Base-by-base conservation (phyloP, 2,329 filamentous ascomycete genomes). In the Pseudovirgaria hyperparasitica region DNA sequence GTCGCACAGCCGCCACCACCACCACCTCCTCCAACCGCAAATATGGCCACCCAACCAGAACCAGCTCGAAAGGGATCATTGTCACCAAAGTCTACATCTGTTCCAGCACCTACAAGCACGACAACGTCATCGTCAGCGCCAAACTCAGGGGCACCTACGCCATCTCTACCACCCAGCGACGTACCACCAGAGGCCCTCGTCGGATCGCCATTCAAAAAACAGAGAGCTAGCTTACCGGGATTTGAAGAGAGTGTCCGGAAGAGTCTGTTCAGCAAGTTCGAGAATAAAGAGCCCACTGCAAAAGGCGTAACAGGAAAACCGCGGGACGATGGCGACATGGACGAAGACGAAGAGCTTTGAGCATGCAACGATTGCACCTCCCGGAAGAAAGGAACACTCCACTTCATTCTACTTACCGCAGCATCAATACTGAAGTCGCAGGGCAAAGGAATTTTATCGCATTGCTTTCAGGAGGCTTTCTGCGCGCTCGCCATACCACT, bases 141-240 rank as follows among this genome's bases (percentile, higher is more conserved):
- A 35, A 18, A 37, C 33, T 14, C 37, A 9, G 34, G 43, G 24
- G 45, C 35, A 41, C 47, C 52, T 45, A 32, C 64, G 30, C 61
- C 57, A 32, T 54, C 53, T 24, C 27, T 36, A 26, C 13, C 40
- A 26, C 33, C 41, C 3, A 31, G 30, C 12, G 62, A 63, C 25
- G 48, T 65, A 5, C 55, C 55, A 2, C 60, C 62, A 12, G 66
- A 71, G 18, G 48, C 50, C 6, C 48, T 59, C 4, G 51, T 82
- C 13, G 77, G 74, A 25, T 82, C 76, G 38, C 80, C 80, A 2
- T 65, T 82, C 41, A 85, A 85, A 63, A 82, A 76, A 46, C 76
- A 81, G 31, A 65, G 80, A 19, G 69, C 76, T 2, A 80, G 74
- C 40, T 42, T 72, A 14, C 60, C 64, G 6, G 65, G 60, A 6